Base-by-base conservation (phyloP, 768 basidiomycete genomes). In the Mycena sanguinolenta region DNA sequence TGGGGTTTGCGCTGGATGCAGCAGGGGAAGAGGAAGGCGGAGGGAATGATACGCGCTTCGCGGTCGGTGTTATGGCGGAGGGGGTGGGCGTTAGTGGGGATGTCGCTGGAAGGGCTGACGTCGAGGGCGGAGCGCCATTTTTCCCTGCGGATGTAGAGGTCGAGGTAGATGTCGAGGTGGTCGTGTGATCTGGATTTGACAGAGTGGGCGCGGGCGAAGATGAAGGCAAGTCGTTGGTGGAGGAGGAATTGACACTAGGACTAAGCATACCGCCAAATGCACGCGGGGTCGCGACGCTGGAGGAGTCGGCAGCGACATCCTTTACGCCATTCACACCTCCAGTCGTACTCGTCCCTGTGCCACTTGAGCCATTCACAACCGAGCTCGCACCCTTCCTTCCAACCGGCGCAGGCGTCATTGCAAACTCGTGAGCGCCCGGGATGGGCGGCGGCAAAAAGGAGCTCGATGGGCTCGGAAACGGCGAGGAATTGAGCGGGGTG, bases 401-500 rank as follows among this genome's bases (percentile, higher is more conserved):
- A 61, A 77, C 64, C 7, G 83, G 81, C 4, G 84, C 79, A 0
- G 84, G 84, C 68, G 84, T 85, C 44, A 87, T 74, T 16, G 90
- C 91, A 75, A 91, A 92, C 75, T 93, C 92, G 83, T 92, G 91
- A 34, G 87, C 83, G 3, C 87, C 87, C 1, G 89, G 90, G 5
- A 87, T 84, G 4, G 92, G 91, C 4, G 92, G 92, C 2, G 92
- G 90, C 3, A 92, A 75, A 73, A 93, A 93, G 0, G 89, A 84
- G 7, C 89, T 91, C 0, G 89, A 88, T 3, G 92, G 92, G 0
- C 90, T 91, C 0, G 91, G 91, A 66, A 86, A 87, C 9, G 84
- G 84, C 0, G 84, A 84, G 0, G 83, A 80, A 21, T 87, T 84
- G 12, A 86, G 81, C 27, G 82, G 77, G 25, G 79, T 77, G 70